phyloP scores from a whole-genome alignment of 2,329 filamentous ascomycete genomes.

The Corinectria fuckeliana region DNA sequence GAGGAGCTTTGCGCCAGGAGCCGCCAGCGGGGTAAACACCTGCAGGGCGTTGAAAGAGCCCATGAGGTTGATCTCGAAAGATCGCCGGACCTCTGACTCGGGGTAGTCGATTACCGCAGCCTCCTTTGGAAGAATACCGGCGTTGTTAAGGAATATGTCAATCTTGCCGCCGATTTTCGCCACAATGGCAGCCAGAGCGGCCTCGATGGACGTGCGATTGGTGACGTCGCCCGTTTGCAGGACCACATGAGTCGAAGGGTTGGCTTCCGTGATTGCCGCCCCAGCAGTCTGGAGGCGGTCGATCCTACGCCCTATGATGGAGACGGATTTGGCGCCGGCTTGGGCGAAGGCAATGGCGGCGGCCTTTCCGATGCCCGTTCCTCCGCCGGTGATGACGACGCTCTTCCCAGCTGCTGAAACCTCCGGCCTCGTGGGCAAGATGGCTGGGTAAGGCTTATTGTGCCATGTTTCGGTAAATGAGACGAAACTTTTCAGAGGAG shows the following conservation, averaged over 20 bases:
- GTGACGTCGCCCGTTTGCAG: conserved; percentile 42
- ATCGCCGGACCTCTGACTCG: neutral
- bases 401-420: conserved; percentile 47
- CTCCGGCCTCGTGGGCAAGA: conserved; percentile 31
- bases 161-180: neutral
- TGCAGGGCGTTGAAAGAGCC: conserved; percentile 34
- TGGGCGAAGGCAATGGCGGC: too few species aligned
- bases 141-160: conserved; percentile 5
- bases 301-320: conserved; percentile 47
- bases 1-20: conserved; percentile 25
- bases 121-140: neutral
- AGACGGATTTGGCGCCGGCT: conserved; percentile 46
- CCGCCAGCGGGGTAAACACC: conserved; percentile 28
- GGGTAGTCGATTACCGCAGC: neutral
- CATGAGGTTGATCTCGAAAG: conserved; percentile 11
- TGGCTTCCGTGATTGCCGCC: conserved; percentile 46
- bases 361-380: conserved; percentile 67
- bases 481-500: too few species aligned
- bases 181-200: conserved; percentile 3
- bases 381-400: conserved; percentile 69
- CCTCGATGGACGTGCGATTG: neutral
- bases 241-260: too few species aligned
- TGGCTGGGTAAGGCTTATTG: neutral
- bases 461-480: conserved; percentile 5
- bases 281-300: conserved; percentile 37